These are phyloP conservation scores for Microsporum canis DNA, from an alignment of 2,329 filamentous ascomycete genomes.

Conservation along the genomic window DNA sequence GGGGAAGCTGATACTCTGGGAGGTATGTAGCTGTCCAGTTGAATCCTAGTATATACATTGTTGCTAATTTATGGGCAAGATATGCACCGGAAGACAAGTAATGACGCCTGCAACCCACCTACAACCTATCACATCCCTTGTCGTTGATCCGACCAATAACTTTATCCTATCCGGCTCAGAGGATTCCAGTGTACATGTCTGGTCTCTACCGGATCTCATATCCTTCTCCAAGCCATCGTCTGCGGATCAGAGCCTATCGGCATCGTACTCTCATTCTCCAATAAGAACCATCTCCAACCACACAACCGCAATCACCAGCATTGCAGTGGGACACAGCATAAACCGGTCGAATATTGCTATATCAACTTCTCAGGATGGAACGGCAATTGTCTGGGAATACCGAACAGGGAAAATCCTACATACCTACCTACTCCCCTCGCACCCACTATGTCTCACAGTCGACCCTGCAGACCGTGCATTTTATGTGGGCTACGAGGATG, in stretches of 20 bases:
- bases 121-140: conserved; percentile 57
- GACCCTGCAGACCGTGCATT: conserved; percentile 77
- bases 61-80: conserved; percentile 19
- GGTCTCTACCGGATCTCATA: conserved; percentile 68
- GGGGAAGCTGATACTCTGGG: conserved; percentile 82
- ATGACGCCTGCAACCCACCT: conserved; percentile 35
- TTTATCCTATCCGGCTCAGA: conserved; percentile 37
- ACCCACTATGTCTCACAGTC: conserved; percentile 59
- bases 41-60: conserved; percentile 10
- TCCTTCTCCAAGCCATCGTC: conserved; percentile 42
- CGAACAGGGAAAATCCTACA: conserved; percentile 63
- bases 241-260: conserved; percentile 31
- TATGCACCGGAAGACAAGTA: conserved; percentile 35
- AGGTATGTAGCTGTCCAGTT: conserved; percentile 47
- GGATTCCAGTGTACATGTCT: conserved; percentile 86
- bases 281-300: conserved; percentile 65
- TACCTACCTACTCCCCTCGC: conserved; percentile 67
- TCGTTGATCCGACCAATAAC: conserved; percentile 52
- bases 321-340: conserved; percentile 53
- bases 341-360: conserved; percentile 71
- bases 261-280: conserved; percentile 47
- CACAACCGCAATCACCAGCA: conserved; percentile 39
- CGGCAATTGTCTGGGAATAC: conserved; percentile 88
- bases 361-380: conserved; percentile 75
- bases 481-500: conserved; percentile 70